Conservation (phyloP, 2,329 filamentous ascomycete species). For the Calonectria pseudoturangicola region DNA sequence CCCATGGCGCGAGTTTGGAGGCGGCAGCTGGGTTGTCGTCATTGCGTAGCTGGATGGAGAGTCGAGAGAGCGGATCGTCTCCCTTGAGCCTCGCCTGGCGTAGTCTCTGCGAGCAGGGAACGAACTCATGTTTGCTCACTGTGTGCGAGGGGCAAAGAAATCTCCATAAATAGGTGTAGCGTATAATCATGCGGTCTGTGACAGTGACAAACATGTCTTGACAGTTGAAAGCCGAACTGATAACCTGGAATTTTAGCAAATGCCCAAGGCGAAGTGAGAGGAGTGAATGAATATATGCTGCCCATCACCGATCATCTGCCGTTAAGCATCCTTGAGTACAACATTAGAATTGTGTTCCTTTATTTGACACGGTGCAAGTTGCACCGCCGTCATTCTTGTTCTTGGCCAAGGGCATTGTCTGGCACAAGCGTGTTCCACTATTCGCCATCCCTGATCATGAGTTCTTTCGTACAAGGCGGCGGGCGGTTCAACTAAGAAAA, state of each 20-base stretch:
- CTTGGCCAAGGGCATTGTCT: neutral
- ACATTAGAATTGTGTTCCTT: slow-evolving; percentile 10
- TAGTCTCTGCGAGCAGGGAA: slow-evolving; percentile 5
- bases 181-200: neutral
- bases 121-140: slow-evolving; percentile 19
- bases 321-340: neutral
- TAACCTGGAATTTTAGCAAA: too few species aligned
- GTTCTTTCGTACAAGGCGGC: slow-evolving; percentile 19
- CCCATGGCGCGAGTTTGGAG: neutral
- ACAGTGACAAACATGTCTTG: neutral
- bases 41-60: slow-evolving; percentile 3
- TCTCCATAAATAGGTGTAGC: neutral
- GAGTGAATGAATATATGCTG: slow-evolving; percentile 3
- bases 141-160: neutral
- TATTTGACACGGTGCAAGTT: slow-evolving; percentile 3
- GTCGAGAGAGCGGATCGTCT: slow-evolving; percentile 27
- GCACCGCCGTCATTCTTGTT: slow-evolving; percentile 13
- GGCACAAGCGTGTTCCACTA: neutral
- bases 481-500: slow-evolving; percentile 1
- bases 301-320: neutral
- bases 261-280: neutral
- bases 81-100: slow-evolving; percentile 16
- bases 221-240: neutral
- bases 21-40: neutral
- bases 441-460: slow-evolving; percentile 20